phyloP scores from a whole-genome alignment of 331 rosid genomes.

The Acacia concinna region DNA sequence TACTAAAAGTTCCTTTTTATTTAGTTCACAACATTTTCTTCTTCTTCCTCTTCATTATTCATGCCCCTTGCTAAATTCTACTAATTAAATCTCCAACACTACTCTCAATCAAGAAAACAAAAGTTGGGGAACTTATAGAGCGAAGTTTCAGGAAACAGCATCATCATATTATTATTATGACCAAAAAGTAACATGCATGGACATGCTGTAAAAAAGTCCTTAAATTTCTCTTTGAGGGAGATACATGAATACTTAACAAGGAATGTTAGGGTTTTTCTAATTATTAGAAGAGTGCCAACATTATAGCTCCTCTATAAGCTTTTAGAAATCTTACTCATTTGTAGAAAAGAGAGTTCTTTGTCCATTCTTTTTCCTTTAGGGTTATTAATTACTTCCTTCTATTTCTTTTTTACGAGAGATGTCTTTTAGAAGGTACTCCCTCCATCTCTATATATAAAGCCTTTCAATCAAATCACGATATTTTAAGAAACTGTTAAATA shows the following conservation, averaged over 20 bases:
- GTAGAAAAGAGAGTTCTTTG: conserved; percentile 51
- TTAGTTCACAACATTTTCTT: conserved; percentile 20
- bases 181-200: background rate
- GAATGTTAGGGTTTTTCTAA: conserved; percentile 54
- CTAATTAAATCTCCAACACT: background rate
- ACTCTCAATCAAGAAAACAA: background rate
- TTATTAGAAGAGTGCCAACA: conserved; percentile 51
- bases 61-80: conserved; percentile 30
- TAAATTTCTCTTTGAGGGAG: conserved; percentile 42
- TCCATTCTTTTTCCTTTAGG: conserved; percentile 16
- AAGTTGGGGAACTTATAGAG: background rate
- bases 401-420: too few species aligned
- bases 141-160: conserved; percentile 16
- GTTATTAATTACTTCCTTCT: background rate
- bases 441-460: too few species aligned
- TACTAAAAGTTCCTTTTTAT: background rate
- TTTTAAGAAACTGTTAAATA: too few species aligned
- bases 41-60: background rate
- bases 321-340: conserved; percentile 43
- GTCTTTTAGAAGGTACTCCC: too few species aligned
- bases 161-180: conserved; percentile 24
- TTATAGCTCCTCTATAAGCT: conserved; percentile 33
- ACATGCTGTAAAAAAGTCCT: conserved; percentile 12
- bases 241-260: conserved; percentile 37
- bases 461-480: too few species aligned